These are phyloP conservation scores for Suillus tomentosus DNA, from an alignment of 768 basidiomycete species.

Conservation along the genomic window DNA sequence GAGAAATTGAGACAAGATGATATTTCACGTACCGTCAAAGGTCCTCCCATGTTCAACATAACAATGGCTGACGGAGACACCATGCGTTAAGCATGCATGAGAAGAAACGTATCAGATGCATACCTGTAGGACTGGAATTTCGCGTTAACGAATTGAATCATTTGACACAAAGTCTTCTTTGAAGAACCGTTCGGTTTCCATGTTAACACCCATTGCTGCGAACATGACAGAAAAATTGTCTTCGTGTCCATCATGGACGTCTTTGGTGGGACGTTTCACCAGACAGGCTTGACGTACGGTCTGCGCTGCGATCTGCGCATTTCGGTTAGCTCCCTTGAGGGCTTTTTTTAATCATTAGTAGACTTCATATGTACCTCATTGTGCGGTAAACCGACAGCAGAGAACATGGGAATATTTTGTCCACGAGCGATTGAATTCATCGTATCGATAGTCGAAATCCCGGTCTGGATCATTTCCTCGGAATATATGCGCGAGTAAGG, in stretches of 20 bases:
- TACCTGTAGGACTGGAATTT: slow-evolving; percentile 63
- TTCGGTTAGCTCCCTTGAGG: slow-evolving; percentile 1
- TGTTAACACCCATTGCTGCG: slow-evolving; percentile 99
- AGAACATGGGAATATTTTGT: slow-evolving; percentile 99
- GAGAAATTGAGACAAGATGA: slow-evolving; percentile 9
- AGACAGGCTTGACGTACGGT: slow-evolving; percentile 99
- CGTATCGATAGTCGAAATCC: slow-evolving; percentile 96
- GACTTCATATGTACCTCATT: slow-evolving; percentile 69
- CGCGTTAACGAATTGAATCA: slow-evolving; percentile 16
- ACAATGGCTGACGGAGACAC: slow-evolving; percentile 66
- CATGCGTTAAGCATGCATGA: slow-evolving; percentile 19
- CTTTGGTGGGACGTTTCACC: slow-evolving; percentile 95
- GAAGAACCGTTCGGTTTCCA: slow-evolving; percentile 99
- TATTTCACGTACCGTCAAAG: slow-evolving; percentile 68
- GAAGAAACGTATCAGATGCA: slow-evolving; percentile 12
- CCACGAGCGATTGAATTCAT: slow-evolving; percentile 99
- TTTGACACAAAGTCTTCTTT: slow-evolving; percentile 98
- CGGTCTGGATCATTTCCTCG: slow-evolving; percentile 99
- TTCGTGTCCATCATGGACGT: slow-evolving; percentile 97
- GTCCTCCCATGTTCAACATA: slow-evolving; percentile 99
- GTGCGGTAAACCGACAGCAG: slow-evolving; percentile 96
- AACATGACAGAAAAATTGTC: slow-evolving; percentile 99
- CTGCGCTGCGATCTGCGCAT: slow-evolving; percentile 93
- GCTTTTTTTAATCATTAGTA: not conserved
- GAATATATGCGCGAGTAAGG: slow-evolving; percentile 98